A percentile compares a stretch with the other conserved stretches of the same genome.
Evolutionary conservation across 2,329 filamentous ascomycete genomes (phyloP).

Genomic region (Xylariomycetidae sp.): DNA sequence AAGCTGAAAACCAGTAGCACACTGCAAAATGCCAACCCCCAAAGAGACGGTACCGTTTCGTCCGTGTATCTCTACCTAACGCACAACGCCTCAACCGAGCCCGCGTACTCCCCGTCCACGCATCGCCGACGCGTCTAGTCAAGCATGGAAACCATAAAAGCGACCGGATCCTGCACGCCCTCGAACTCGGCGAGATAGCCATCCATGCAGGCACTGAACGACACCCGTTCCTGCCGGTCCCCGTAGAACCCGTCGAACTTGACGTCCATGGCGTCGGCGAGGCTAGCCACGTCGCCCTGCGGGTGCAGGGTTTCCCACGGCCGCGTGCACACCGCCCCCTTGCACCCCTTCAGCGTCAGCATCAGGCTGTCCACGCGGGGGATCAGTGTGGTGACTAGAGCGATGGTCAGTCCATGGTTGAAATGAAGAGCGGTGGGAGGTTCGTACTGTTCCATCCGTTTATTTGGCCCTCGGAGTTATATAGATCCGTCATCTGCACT

Average conservation of each 20-base stretch:
- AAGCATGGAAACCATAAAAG: too few species aligned
- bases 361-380: slow-evolving; percentile 37
- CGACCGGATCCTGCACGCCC: slow-evolving; percentile 5
- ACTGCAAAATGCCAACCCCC: too few species aligned
- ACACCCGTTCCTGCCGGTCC: slow-evolving; percentile 6
- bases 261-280: slow-evolving; percentile 5
- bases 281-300: slow-evolving; percentile 4
- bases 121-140: too few species aligned
- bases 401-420: too few species aligned
- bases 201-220: slow-evolving; percentile 8
- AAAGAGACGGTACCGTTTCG: too few species aligned
- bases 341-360: slow-evolving; percentile 10
- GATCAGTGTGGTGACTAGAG: slow-evolving; percentile 36
- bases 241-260: slow-evolving; percentile 10
- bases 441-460: slow-evolving; percentile 23
- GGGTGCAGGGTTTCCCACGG: slow-evolving; percentile 10
- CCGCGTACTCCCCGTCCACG: too few species aligned
- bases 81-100: too few species aligned
- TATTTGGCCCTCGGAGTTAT: slow-evolving; percentile 22
- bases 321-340: slow-evolving; percentile 7
- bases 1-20: too few species aligned
- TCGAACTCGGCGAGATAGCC: slow-evolving; percentile 8
- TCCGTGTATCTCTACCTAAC: too few species aligned
- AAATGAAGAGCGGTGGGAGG: too few species aligned
- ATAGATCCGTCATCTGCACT: slow-evolving; percentile 43